Conservation (phyloP, 495 filamentous ascomycete genomes). For the Coniosporium apollinis region DNA sequence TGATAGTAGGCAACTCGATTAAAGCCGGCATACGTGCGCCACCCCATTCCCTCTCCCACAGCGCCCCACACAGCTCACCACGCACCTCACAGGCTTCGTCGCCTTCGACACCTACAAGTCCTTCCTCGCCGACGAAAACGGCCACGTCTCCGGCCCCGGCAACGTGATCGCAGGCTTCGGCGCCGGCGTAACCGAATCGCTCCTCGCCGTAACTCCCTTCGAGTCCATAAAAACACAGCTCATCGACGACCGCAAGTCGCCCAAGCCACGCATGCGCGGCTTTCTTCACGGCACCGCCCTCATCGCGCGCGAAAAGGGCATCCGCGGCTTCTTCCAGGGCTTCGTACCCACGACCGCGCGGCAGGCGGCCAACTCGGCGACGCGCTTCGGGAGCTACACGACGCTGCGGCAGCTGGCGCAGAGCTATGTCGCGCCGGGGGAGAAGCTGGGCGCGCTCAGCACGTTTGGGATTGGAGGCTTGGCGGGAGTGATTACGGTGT, state of each 20-base stretch:
- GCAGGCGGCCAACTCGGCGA: conserved; percentile 87
- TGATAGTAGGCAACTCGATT: conserved; percentile 90
- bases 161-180: conserved; percentile 92
- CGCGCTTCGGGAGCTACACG: conserved; percentile 79
- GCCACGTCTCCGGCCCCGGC: conserved; percentile 75
- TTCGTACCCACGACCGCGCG: conserved; percentile 88
- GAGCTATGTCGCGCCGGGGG: conserved; percentile 79
- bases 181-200: conserved; percentile 82
- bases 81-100: conserved; percentile 52
- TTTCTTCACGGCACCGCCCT: conserved; percentile 81
- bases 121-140: conserved; percentile 64
- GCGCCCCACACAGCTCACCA: not conserved
- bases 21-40: conserved; percentile 91
- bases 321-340: conserved; percentile 90
- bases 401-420: conserved; percentile 80
- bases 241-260: conserved; percentile 86
- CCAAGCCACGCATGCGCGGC: conserved; percentile 73
- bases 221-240: conserved; percentile 82
- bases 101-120: conserved; percentile 88
- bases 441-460: conserved; percentile 76
- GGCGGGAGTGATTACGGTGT: conserved; percentile 84
- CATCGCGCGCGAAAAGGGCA: conserved; percentile 72
- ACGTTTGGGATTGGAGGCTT: conserved; percentile 86
- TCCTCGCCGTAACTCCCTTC: conserved; percentile 89
- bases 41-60: no score